A percentile compares a stretch with the other conserved stretches of the same genome.
Conservation (phyloP, 768 basidiomycete genomes). For the Candolleomyces aberdarensis region DNA sequence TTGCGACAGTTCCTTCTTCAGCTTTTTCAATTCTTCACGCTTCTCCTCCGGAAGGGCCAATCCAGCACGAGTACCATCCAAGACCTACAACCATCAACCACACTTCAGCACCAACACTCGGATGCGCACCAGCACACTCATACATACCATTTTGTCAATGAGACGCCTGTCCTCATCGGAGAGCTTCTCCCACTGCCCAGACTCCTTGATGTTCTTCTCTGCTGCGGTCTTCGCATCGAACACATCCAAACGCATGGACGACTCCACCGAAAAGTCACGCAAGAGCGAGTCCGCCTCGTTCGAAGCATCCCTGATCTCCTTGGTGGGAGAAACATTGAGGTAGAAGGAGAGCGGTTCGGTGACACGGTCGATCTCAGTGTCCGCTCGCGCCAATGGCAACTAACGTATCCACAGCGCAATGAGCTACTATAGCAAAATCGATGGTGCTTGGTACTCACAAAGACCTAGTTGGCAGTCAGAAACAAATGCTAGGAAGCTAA, state of each 20-base stretch:
- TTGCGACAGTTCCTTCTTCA: slow-evolving; percentile 78
- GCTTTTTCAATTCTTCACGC: slow-evolving; percentile 47
- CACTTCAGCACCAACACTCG: not conserved
- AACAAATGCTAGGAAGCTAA: slow-evolving; percentile 2
- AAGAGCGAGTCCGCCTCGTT: slow-evolving; percentile 69
- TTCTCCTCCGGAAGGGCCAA: slow-evolving; percentile 67
- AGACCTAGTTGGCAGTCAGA: slow-evolving; percentile 47
- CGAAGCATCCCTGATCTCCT: slow-evolving; percentile 79
- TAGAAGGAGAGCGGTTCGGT: slow-evolving; percentile 72
- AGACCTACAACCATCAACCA: slow-evolving; percentile 33
- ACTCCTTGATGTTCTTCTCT: slow-evolving; percentile 61
- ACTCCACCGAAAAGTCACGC: slow-evolving; percentile 71
- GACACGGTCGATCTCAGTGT: slow-evolving; percentile 48
- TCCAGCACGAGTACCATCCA: slow-evolving; percentile 80
- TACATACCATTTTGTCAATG: slow-evolving; percentile 69
- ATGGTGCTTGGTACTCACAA: slow-evolving; percentile 48
- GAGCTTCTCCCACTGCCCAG: slow-evolving; percentile 60
- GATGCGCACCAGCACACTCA: not conserved
- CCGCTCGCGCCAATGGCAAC: slow-evolving; percentile 58
- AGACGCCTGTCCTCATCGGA: slow-evolving; percentile 68
- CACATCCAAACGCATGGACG: slow-evolving; percentile 79
- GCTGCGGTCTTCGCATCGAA: slow-evolving; percentile 71
- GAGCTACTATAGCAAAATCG: not conserved
- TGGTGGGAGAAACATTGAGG: slow-evolving; percentile 73
- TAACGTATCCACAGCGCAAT: slow-evolving; percentile 22